Base-by-base conservation (phyloP, 139 green algal species). In the Yamagishiella unicocca region DNA sequence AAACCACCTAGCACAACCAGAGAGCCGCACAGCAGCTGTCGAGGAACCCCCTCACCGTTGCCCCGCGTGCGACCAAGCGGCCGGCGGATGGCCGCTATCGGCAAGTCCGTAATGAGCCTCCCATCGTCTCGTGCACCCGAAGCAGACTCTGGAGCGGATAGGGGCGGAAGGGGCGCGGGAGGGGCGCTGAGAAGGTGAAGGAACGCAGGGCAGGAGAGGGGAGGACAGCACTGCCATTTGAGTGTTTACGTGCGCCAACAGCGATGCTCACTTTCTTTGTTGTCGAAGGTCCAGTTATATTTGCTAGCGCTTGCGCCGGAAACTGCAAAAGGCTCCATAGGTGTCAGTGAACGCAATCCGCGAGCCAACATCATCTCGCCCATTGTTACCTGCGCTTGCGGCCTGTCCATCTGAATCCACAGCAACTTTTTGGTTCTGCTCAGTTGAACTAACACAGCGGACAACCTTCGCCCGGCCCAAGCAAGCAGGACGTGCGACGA, bases 21-120 rank as follows among this genome's bases (percentile, higher is more conserved):
- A n/a, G n/a, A n/a, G n/a, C n/a, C n/a, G n/a, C n/a, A n/a, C n/a
- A n/a, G n/a, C n/a, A n/a, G n/a, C n/a, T n/a, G n/a, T n/a, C n/a
- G n/a, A n/a, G n/a, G n/a, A n/a, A n/a, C n/a, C n/a, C 50, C 50
- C 92, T 77, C 67, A 94, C 93, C 90, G 68, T 96, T 96, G 73
- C 67, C 91, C 7, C 94, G 90, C 0, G 90, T 90, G 7, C 84
- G 82, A 8, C 92, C 90, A 37, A 96, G 91, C 21, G 94, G 94
- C 17, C 93, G 61, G 4, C 93, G 81, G 33, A 96, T 96, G 35
- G 76, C 67, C 1, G 78, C 68, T 0, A 95, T 37, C 9, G 92
- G 91, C 54, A 95, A 50, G 24, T 95, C 93, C 61, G 84, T 46
- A 9, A 94, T 33, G 17, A 61, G 80, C 0, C 84, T 82, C 12